Percentiles rank a stretch among this genome's conserved stretches.
Evolutionary conservation across 352 stramenopile genomes (phyloP).

Genomic region (Globisporangium radiosum): DNA sequence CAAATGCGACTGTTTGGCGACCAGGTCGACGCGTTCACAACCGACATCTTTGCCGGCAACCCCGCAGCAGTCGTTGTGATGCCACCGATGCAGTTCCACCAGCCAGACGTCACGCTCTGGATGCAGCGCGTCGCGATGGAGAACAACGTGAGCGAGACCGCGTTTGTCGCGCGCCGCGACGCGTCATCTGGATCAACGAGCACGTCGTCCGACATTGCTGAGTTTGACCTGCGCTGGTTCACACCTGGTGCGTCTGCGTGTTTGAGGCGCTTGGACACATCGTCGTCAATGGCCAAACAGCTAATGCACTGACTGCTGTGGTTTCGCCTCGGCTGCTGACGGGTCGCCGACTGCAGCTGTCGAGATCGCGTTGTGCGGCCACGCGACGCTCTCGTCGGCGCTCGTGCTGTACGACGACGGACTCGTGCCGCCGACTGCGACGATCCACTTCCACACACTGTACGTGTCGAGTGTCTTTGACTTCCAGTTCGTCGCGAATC

Average conservation of each 20-base stretch:
- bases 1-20: slow-evolving; percentile 11
- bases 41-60: slow-evolving; percentile 78
- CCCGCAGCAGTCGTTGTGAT: slow-evolving; percentile 87
- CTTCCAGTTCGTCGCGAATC: no score
- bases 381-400: slow-evolving; percentile 87
- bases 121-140: slow-evolving; percentile 83
- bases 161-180: slow-evolving; percentile 56
- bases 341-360: slow-evolving; percentile 7
- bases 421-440: slow-evolving; percentile 22
- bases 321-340: no score
- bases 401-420: slow-evolving; percentile 64
- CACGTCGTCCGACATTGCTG: slow-evolving; percentile 7
- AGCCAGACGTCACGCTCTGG: slow-evolving; percentile 21
- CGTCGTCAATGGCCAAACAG: no score
- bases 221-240: slow-evolving; percentile 63
- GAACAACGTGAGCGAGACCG: slow-evolving; percentile 92
- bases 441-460: slow-evolving; percentile 71
- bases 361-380: slow-evolving; percentile 89
- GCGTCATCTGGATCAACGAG: background rate
- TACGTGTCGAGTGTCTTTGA: slow-evolving; percentile 8
- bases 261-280: no score
- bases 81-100: slow-evolving; percentile 23
- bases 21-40: slow-evolving; percentile 62
- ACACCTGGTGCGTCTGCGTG: slow-evolving; percentile 30
- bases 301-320: no score